A percentile compares a stretch with the other conserved stretches of the same genome.
Evolutionary conservation across 352 stramenopile species (phyloP).

Genomic region (Phytopythium vexans): DNA sequence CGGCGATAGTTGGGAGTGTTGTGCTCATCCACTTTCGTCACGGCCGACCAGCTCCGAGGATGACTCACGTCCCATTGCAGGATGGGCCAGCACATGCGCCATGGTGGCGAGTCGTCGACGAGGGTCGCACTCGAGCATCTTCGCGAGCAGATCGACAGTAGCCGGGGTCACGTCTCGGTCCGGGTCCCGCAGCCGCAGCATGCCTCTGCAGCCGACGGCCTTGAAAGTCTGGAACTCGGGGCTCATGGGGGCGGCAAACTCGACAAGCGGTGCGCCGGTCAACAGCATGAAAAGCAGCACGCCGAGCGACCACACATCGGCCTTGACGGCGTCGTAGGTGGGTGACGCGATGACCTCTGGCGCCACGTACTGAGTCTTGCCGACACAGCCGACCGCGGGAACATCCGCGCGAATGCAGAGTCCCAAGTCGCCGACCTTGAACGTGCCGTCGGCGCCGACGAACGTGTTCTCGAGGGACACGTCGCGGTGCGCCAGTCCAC

Average conservation of each 20-base stretch:
- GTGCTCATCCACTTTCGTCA: no score
- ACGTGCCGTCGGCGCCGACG: constrained; percentile 25
- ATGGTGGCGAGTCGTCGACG: constrained; percentile 10
- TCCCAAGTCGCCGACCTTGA: constrained; percentile 59
- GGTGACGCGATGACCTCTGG: constrained; percentile 23
- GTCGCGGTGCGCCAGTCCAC: constrained; percentile 41
- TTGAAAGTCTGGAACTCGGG: constrained; percentile 28
- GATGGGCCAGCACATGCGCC: constrained; percentile 17
- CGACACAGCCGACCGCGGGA: constrained; percentile 15
- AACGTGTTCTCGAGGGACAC: constrained; percentile 69
- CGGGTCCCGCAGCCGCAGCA: constrained; percentile 34
- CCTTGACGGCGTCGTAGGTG: constrained; percentile 26
- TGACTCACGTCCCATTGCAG: constrained; percentile 5
- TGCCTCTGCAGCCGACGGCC: constrained; percentile 18
- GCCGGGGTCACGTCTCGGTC: constrained; percentile 11
- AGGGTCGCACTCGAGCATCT: constrained; percentile 34
- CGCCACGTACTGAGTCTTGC: constrained; percentile 33
- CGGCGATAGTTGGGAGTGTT: no score
- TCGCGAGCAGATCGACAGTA: constrained; percentile 22
- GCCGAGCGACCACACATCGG: constrained; percentile 58
- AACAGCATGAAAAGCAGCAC: constrained; percentile 63
- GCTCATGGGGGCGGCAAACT: constrained; percentile 21
- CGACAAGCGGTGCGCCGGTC: constrained; percentile 38
- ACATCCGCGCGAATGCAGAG: constrained; percentile 28
- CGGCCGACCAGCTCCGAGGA: no score